phyloP scores from a whole-genome alignment of 73 alveolate genomes.

The Tetrahymena thermophila region DNA sequence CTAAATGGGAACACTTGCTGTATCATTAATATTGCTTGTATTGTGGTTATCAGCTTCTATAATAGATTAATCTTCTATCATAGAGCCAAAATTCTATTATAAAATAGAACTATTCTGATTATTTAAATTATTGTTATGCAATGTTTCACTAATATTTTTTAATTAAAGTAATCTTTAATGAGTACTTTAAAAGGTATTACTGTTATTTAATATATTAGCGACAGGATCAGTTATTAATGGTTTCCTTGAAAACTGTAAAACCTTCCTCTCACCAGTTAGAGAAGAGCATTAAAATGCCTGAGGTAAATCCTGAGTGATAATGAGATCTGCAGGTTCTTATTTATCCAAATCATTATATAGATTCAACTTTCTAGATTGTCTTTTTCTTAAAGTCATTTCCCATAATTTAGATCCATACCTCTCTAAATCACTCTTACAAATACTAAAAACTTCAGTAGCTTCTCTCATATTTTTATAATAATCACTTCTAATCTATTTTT shows the following conservation, averaged over 20 bases:
- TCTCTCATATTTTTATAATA: neutral
- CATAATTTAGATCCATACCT: neutral
- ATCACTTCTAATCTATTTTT: neutral
- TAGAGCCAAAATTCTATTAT: neutral
- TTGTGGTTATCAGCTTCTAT: neutral
- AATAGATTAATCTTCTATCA: neutral
- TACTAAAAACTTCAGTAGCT: neutral
- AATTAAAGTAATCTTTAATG: neutral
- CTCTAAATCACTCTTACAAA: neutral
- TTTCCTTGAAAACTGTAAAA: neutral
- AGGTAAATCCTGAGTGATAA: neutral
- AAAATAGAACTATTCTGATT: neutral
- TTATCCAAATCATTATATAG: neutral
- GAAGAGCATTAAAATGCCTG: neutral
- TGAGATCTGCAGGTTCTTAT: neutral
- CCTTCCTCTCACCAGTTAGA: neutral
- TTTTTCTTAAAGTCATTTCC: neutral
- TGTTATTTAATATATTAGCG: neutral
- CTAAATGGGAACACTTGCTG: neutral
- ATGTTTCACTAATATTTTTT: neutral
- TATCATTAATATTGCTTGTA: neutral
- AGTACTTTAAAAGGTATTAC: neutral
- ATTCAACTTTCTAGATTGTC: neutral
- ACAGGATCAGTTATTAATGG: neutral
- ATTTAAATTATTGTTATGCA: neutral